Evolutionary conservation across 345 rosid genomes (phyloP), one percentile per base, ranked within the genome.

Genomic region (Mercurialis annua): DNA sequence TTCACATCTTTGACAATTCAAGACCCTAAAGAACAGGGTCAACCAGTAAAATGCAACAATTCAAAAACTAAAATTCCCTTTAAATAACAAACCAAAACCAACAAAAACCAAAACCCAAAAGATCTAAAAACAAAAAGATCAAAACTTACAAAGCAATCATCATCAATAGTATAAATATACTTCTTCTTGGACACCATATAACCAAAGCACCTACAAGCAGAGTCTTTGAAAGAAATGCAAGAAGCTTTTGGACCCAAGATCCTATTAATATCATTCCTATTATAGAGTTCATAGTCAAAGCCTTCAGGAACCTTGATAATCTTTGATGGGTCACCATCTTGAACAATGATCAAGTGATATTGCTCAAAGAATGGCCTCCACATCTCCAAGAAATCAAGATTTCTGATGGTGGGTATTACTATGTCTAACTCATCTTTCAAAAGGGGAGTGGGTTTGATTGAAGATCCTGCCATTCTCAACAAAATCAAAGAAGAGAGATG

Each of bases 151-250:
- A 81, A 84, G 81, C 85, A 84, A 69, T 84, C 85, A 67, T 81
- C 85, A 76, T 81, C 88, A 49, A 84, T 81, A 30, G 85, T 84
- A 77, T 66, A 84, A 75, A 84, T 67, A 43, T 84, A 78, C 68
- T 78, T 78, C 78, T 78, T 78, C 71, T 71, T 78, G 16, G 82
- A 74, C 17, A 78, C 71, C 88, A 84, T 68, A 73, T 66, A 81
- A 44, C 85, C 88, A 59, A 84, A 84, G 76, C 84, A 84, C 27
- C 84, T 72, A 48, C 88, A 84, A 66, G 75, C 84, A 76, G 81
- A 84, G 67, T 81, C 88, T 68, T 84, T 68, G 67, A 81, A 81
- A 24, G 85, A 84, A 74, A 84, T 84, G 75, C 85, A 84, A 69
- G 84, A 84, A 10, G 88, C 81, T 71, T 77, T 81, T 64, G 74